Base-by-base conservation (phyloP, 331 rosid species). In the Rhamnella rubrinervis region DNA sequence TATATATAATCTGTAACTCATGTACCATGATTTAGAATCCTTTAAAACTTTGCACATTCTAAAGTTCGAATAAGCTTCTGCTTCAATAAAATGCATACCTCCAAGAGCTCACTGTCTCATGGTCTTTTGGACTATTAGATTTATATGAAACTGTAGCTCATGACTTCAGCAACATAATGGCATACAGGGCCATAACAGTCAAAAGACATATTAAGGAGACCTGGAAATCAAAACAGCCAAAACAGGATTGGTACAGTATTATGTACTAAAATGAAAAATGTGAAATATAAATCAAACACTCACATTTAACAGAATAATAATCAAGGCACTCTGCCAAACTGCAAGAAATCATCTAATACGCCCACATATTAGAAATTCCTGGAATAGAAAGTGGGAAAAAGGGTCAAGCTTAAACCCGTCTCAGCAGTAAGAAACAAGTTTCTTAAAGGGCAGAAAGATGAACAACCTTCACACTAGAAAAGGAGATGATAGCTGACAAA, bases 341-440 rank as follows among this genome's bases (percentile, higher is more conserved):
- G 59, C 73, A 73, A 67, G 72, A 55, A 68, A 69, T 78, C 78
- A 75, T 69, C 71, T 75, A 81, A 64, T 71, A 65, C 75, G 55
- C 56, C 77, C 81, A 21, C 66, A 80, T 72, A 64, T 39, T 56
- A 53, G 80, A 71, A 31, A 82, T 59, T 81, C 88, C 91, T 78
- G 41, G 25, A 26, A 26, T 11, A 49, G 1, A 25, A 16, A 8
- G 58, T 10, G 21, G 6, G 25, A 7, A 51, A 78, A 72, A 64
- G 6, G 18, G n/a, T 67, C 26, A 15, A 72, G 21, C 62, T 78
- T 76, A 47, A 31, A 51, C 62, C 73, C 76, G 81, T 26, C 40
- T 63, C 71, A 61, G 38, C 18, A 41, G 56, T 31, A 14, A 20
- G 28, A 25, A 68, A 60, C 18, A 72, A 58, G 59, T 4, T 55